Evolutionary conservation across 176 grass and related monocot genomes (phyloP), one percentile per base, ranked within the genome.

Genomic region (Hsuehochloa calcarea): DNA sequence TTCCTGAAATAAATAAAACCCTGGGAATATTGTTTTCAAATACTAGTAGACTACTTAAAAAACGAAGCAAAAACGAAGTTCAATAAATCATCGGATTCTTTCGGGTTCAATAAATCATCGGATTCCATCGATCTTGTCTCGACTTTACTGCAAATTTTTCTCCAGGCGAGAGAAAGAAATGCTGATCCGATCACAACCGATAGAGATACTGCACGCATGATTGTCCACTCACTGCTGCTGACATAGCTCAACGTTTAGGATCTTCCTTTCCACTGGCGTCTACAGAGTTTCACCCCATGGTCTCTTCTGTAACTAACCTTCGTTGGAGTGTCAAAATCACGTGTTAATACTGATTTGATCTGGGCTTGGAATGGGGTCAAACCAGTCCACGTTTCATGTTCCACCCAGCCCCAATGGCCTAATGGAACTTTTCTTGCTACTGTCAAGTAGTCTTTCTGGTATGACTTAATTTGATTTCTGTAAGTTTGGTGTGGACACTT

Each of bases 251-350:
- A 51, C 23, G 77, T 43, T 37, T 49, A 25, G 51, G 35, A 68
- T 61, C 86, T 69, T 29, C 63, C 6, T 71, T 63, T 70, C 43
- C 83, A 46, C 25, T 55, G 55, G 25, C 52, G 13, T 56, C 37
- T 41, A 31, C 79, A 54, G 19, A 40, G 20, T 66, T 78, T 83
- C 79, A 83, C 84, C 79, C 68, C 34, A 25, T 2, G 13, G 17
- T 1, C 3, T 19, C 19, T 12, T 58, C 55, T 44, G 63, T 51
- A 84, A 54, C 68, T 64, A 26, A 82, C 59, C 67, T 77, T 25
- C 38, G 79, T 86, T 90, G 44, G 14, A 23, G 46, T 22, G 88
- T 87, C 84, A 40, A 51, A 6, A 79, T 87, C 88, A 83, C 12
- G 64, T 10, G 22, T 34, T 34, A 58, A 56, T n/a, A 5, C 4